These are phyloP conservation scores for Amoeboaphelidium protococcarum DNA, from an alignment of 371 early-diverging fungal genomes.

Conservation along the genomic window DNA sequence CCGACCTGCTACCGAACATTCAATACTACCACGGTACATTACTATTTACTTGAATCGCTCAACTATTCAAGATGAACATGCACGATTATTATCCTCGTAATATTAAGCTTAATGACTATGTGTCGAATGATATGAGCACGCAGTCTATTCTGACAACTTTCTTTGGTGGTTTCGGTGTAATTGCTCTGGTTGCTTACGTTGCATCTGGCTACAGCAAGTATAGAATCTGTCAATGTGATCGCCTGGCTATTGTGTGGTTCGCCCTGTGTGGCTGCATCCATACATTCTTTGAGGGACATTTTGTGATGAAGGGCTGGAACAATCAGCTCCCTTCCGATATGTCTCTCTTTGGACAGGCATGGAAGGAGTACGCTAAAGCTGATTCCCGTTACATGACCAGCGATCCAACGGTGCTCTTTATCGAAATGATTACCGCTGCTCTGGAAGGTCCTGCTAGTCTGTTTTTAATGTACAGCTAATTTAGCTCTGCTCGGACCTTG, in stretches of 20 bases:
- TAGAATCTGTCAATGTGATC: too few relatives aligned
- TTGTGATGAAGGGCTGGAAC: conserved; percentile 11
- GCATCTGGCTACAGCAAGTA: not conserved
- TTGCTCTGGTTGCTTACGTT: not conserved
- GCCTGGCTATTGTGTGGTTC: conserved; percentile 51
- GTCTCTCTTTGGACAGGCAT: conserved; percentile 39
- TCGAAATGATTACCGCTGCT: conserved; percentile 71
- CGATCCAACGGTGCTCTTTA: conserved; percentile 43
- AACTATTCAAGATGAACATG: too few relatives aligned
- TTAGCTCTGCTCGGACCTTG: too few relatives aligned
- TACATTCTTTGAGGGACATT: conserved; percentile 62
- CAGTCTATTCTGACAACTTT: not conserved
- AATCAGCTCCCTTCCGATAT: conserved; percentile 26
- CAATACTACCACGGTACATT: too few relatives aligned
- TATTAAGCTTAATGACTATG: not conserved
- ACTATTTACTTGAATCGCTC: too few relatives aligned
- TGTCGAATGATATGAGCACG: not conserved
- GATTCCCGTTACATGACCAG: conserved; percentile 60
- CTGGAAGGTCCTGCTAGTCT: conserved; percentile 36
- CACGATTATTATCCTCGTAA: not conserved
- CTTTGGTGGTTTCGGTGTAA: too few relatives aligned
- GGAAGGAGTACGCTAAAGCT: conserved; percentile 70
- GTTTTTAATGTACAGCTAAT: conserved; percentile 26
- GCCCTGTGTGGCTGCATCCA: conserved; percentile 44
- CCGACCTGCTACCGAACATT: too few relatives aligned